phyloP scores from a whole-genome alignment of 225 moss, liverwort and hornwort species.

The Sphagnum contortum region DNA sequence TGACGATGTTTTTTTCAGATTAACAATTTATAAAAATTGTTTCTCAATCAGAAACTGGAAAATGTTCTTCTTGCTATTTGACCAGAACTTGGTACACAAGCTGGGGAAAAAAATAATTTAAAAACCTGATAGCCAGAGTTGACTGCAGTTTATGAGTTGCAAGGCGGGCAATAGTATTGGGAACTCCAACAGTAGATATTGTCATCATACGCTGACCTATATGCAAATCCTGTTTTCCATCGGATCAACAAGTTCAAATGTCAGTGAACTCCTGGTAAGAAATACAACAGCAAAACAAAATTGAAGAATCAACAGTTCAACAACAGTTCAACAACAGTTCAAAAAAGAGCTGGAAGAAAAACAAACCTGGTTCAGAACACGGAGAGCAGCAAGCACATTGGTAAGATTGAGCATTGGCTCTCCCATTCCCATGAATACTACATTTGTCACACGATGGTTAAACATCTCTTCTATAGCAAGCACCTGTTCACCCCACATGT shows the following conservation, averaged over 20 bases:
- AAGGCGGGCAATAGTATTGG: constrained; percentile 84
- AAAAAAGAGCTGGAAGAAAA: background rate
- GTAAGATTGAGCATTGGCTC: constrained; percentile 90
- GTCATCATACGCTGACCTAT: constrained; percentile 99
- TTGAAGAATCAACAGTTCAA: background rate
- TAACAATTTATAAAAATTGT: too few species aligned
- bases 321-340: background rate
- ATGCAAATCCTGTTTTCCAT: constrained; percentile 53
- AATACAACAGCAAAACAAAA: background rate
- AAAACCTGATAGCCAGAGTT: constrained; percentile 84
- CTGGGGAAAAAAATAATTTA: background rate
- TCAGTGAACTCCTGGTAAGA: background rate
- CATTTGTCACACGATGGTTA: constrained; percentile 77
- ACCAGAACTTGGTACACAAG: too few species aligned
- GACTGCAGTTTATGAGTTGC: constrained; percentile 88
- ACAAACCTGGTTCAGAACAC: constrained; percentile 68
- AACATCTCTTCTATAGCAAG: constrained; percentile 80
- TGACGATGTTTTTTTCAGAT: too few species aligned
- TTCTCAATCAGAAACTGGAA: too few species aligned
- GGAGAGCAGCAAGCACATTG: constrained; percentile 68
- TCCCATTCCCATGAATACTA: constrained; percentile 99
- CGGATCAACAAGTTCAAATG: background rate
- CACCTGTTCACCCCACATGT: constrained; percentile 42
- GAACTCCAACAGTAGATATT: constrained; percentile 96
- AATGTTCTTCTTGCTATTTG: too few species aligned